Percentiles rank a stretch among this genome's conserved stretches.
Evolutionary conservation across 768 basidiomycete species (phyloP).

Genomic region (Nidularia pulvinata): DNA sequence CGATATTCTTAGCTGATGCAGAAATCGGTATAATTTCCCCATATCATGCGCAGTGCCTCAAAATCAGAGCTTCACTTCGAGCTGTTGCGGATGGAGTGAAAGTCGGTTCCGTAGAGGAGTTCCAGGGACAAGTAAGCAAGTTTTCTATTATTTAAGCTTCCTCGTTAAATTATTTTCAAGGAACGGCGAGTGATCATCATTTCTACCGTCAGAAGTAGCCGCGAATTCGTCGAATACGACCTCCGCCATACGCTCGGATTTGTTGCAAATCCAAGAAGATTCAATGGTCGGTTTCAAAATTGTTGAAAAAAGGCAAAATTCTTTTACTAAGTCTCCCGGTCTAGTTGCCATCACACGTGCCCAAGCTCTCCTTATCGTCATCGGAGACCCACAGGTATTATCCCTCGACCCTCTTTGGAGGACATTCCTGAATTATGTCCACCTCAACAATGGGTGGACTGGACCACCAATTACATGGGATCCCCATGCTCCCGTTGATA

Average conservation of each 20-base stretch:
- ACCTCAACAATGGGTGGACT: conserved; percentile 51
- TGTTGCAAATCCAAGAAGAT: conserved; percentile 54
- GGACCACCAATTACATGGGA: conserved; percentile 55
- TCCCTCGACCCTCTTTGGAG: conserved; percentile 67
- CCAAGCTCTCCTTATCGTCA: conserved; percentile 54
- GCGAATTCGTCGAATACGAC: conserved; percentile 52
- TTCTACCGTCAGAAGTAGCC: conserved; percentile 58
- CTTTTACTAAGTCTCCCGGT: background rate
- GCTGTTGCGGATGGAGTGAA: conserved; percentile 40
- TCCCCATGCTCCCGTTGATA: conserved; percentile 30
- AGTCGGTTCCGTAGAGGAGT: conserved; percentile 67
- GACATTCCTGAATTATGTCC: conserved; percentile 57
- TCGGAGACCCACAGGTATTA: conserved; percentile 59
- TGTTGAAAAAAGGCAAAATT: background rate
- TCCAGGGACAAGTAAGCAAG: conserved; percentile 59
- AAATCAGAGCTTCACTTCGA: conserved; percentile 37
- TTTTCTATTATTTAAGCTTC: conserved; percentile 25
- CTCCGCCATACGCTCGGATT: conserved; percentile 58
- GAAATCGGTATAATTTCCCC: conserved; percentile 66
- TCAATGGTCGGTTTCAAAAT: conserved; percentile 46
- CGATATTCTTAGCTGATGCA: conserved; percentile 30
- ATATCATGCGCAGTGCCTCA: conserved; percentile 59
- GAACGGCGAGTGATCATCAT: conserved; percentile 58
- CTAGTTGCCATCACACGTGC: conserved; percentile 65
- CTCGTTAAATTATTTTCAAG: conserved; percentile 28